phyloP scores from a whole-genome alignment of 495 filamentous ascomycete species.

The Letharia columbiana region DNA sequence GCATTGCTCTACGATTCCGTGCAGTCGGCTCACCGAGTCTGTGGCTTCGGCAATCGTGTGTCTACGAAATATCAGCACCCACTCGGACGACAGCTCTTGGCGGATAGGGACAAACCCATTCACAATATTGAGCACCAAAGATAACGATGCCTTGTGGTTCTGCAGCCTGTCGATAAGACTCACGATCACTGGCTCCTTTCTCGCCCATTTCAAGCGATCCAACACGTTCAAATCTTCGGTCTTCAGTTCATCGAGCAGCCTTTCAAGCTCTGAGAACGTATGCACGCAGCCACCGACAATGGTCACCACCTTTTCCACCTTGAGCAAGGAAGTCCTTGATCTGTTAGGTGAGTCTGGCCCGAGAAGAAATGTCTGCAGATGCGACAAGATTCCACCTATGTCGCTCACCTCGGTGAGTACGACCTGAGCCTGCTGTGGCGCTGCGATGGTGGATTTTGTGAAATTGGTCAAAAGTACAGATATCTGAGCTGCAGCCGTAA shows the following conservation, averaged over 20 bases:
- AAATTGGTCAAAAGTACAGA: slow-evolving; percentile 12
- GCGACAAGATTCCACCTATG: slow-evolving; percentile 5
- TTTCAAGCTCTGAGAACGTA: slow-evolving; percentile 19
- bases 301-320: slow-evolving; percentile 13
- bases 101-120: slow-evolving; percentile 4
- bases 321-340: slow-evolving; percentile 13
- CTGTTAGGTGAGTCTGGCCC: background rate
- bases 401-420: slow-evolving; percentile 18
- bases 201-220: slow-evolving; percentile 18
- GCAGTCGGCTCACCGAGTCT: background rate
- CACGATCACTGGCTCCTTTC: slow-evolving; percentile 2
- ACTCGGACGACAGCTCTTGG: too few species aligned
- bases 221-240: background rate
- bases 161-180: slow-evolving; percentile 12
- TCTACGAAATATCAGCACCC: background rate
- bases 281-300: slow-evolving; percentile 16
- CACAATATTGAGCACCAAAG: slow-evolving; percentile 15
- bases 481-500: slow-evolving; percentile 18
- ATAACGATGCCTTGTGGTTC: slow-evolving; percentile 18
- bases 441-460: slow-evolving; percentile 11
- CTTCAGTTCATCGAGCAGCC: slow-evolving; percentile 13
- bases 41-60: background rate
- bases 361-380: slow-evolving; percentile 14
- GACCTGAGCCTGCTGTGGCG: slow-evolving; percentile 12
- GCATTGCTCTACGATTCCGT: background rate